Conservation (phyloP, 768 basidiomycete genomes). For the Serpula lacrymans region DNA sequence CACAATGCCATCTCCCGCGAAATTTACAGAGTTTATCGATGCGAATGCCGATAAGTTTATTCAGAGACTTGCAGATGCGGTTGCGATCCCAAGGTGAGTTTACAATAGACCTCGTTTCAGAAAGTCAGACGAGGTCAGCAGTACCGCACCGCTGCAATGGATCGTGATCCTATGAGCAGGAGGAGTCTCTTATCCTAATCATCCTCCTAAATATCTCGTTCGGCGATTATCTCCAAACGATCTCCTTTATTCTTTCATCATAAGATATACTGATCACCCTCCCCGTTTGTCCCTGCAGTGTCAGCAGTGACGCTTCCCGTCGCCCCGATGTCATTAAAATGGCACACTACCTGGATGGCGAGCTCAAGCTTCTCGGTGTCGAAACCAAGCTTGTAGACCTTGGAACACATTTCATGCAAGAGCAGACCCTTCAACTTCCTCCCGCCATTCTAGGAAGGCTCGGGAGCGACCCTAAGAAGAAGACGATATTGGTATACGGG, state of each 20-base stretch:
- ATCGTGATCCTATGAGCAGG: too few relatives aligned
- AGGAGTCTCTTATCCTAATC: conserved; percentile 2
- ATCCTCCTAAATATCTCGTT: too few relatives aligned
- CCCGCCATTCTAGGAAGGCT: conserved; percentile 80
- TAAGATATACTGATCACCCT: conserved; percentile 3
- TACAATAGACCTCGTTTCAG: conserved; percentile 1
- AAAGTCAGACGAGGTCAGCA: background rate
- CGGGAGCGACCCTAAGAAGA: conserved; percentile 85
- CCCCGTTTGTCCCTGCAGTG: conserved; percentile 32
- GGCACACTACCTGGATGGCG: conserved; percentile 74
- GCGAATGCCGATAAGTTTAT: conserved; percentile 72
- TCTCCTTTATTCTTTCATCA: background rate
- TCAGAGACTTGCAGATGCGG: conserved; percentile 72
- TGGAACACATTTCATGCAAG: conserved; percentile 72
- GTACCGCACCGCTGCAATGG: too few relatives aligned
- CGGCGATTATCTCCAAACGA: too few relatives aligned
- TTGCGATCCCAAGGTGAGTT: conserved; percentile 73
- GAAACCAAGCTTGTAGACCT: conserved; percentile 72
- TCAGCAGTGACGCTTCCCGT: conserved; percentile 67
- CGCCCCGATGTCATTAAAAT: conserved; percentile 81
- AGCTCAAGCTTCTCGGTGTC: conserved; percentile 77
- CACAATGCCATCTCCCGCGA: conserved; percentile 33
- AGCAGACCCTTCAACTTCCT: conserved; percentile 69
- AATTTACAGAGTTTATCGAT: conserved; percentile 55
- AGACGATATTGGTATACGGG: conserved; percentile 90